Conservation (phyloP, 768 basidiomycete genomes). For the Leccinellum luteum region DNA sequence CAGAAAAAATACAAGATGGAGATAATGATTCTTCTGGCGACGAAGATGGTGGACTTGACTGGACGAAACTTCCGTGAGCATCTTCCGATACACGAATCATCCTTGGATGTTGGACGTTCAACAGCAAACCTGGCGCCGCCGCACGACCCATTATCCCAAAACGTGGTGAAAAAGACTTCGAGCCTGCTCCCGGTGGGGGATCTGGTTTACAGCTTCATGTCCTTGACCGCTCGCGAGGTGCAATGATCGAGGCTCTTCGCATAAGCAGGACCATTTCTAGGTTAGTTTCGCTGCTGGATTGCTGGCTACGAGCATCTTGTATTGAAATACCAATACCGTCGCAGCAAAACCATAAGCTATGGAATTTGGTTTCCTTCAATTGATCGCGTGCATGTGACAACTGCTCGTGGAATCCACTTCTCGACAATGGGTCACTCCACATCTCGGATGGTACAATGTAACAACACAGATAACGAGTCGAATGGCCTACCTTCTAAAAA, state of each 20-base stretch:
- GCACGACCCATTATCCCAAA: conserved; percentile 81
- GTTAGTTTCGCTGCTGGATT: conserved; percentile 38
- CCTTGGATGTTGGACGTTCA: conserved; percentile 1
- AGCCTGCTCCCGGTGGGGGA: conserved; percentile 65
- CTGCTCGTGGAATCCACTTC: conserved; percentile 83
- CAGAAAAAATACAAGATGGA: conserved; percentile 20
- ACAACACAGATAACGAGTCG: conserved; percentile 24
- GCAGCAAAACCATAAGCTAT: conserved; percentile 76
- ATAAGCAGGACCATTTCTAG: conserved; percentile 73
- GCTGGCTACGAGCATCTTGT: not conserved
- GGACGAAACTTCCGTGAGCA: conserved; percentile 71
- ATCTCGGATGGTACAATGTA: conserved; percentile 41
- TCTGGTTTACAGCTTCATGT: conserved; percentile 79
- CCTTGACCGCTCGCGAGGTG: conserved; percentile 73
- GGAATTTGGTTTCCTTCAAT: conserved; percentile 74
- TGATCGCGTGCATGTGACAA: conserved; percentile 61
- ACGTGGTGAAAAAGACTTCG: conserved; percentile 97
- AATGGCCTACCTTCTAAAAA: conserved; percentile 32
- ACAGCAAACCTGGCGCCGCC: conserved; percentile 24
- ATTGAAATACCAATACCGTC: not conserved
- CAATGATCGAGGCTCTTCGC: conserved; percentile 83
- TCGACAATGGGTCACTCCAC: conserved; percentile 77
- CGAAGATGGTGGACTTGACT: conserved; percentile 77
- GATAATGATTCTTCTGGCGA: conserved; percentile 60
- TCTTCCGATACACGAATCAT: conserved; percentile 1